phyloP scores from a whole-genome alignment of 257 asterid species.

The Salvia splendens region DNA sequence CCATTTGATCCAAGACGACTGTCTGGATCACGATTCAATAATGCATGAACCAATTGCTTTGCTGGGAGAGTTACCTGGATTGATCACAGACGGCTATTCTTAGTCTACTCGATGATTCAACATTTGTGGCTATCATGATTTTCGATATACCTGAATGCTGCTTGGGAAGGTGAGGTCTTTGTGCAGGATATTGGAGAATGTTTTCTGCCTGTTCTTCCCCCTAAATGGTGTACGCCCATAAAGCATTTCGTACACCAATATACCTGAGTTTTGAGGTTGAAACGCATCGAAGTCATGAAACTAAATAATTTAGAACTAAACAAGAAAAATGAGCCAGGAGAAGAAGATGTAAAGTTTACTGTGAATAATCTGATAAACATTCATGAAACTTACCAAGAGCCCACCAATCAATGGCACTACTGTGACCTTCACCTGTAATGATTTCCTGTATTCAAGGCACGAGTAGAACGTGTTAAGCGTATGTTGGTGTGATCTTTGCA shows the following conservation, averaged over 20 bases:
- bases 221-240: constrained; percentile 98
- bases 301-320: neutral
- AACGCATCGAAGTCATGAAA: constrained; percentile 13
- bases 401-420: constrained; percentile 99
- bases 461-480: constrained; percentile 22
- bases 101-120: neutral
- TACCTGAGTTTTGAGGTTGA: constrained; percentile 51
- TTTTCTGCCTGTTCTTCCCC: constrained; percentile 96
- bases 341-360: neutral
- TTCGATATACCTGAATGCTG: constrained; percentile 71
- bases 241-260: constrained; percentile 87
- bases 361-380: neutral
- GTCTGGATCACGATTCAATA: constrained; percentile 77
- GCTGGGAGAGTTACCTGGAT: constrained; percentile 75
- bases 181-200: constrained; percentile 86
- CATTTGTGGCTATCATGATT: neutral
- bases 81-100: neutral
- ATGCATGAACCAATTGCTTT: constrained; percentile 76
- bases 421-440: constrained; percentile 89
- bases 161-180: constrained; percentile 99
- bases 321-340: neutral
- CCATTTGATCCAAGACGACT: constrained; percentile 81
- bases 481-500: neutral
- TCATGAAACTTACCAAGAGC: constrained; percentile 74
- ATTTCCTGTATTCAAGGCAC: constrained; percentile 70